Base-by-base conservation (phyloP, 495 filamentous ascomycete species). In the Aspergillus baeticus region DNA sequence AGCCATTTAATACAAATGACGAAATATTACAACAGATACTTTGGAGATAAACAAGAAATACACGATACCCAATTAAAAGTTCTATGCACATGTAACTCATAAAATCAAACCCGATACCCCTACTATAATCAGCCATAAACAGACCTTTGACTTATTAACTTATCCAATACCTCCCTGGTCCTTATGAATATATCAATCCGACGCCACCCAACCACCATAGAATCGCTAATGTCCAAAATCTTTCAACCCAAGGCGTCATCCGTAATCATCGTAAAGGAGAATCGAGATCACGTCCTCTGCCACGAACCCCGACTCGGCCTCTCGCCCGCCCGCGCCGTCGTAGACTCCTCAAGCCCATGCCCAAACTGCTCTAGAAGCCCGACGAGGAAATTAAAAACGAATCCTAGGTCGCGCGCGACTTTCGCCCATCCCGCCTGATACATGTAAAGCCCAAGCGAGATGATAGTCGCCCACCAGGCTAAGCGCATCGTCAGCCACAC, bases 351-450 rank as follows among this genome's bases (percentile, higher is more conserved):
- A 57, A 35, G 31, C 22, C 36, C 17, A 23, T 50, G 34, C 4
- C 43, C 55, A 53, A 84, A 84, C 68, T 85, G 82, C 51, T 72
- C 66, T 58, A 77, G 66, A 71, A 86, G 86, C 26, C 89, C 80
- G 21, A 73, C 67, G 55, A 71, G 64, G 47, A 87, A 71, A 6
- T 80, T 79, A 53, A 72, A 70, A 2, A 74, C 55, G 75, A 83
- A 86, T 0, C 77, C 84, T 2, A 80, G 55, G 60, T 92, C 90
- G 20, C 72, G 68, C 36, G 78, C 56, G 5, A 81, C 82, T 45
- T 79, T 77, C 66, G 85, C 88, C 53, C 84, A 46, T 0, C 90
- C 91, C 11, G 84, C 70, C 51, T 77, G 77, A 68, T 81, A 92
- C 11, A 90, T 74, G 54, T 81, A 81, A 34, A 78, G 69, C 0